These are phyloP conservation scores for Magnaporthiopsis incrustans DNA, from an alignment of 2,329 filamentous ascomycete species.

Conservation along the genomic window DNA sequence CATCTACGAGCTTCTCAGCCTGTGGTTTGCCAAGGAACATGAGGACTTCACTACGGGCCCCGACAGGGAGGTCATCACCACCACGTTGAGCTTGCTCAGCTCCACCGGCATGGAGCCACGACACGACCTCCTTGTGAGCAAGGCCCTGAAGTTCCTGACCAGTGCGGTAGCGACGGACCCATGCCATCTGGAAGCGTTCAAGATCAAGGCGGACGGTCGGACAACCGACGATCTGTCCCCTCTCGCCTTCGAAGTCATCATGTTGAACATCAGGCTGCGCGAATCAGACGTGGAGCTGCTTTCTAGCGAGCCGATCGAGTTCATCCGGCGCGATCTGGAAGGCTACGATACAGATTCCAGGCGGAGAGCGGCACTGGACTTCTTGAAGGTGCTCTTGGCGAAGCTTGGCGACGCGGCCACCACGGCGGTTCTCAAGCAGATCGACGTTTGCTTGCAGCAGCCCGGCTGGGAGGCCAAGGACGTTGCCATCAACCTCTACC, in stretches of 20 bases:
- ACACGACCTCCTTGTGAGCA: conserved; percentile 90
- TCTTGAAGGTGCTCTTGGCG: conserved; percentile 79
- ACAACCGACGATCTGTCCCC: neutral
- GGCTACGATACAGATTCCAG: conserved; percentile 94
- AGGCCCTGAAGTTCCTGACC: conserved; percentile 88
- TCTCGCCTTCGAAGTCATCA: conserved; percentile 50
- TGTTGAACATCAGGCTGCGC: conserved; percentile 85
- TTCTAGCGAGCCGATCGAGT: conserved; percentile 98
- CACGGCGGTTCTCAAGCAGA: conserved; percentile 77
- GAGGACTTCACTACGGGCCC: conserved; percentile 75
- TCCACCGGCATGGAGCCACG: conserved; percentile 80
- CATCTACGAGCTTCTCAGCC: conserved; percentile 82
- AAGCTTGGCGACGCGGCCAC: conserved; percentile 56
- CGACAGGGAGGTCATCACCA: conserved; percentile 71
- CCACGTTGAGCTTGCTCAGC: conserved; percentile 85
- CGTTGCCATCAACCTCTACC: conserved; percentile 93
- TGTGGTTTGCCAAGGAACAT: conserved; percentile 92
- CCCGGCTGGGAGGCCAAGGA: conserved; percentile 96
- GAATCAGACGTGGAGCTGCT: conserved; percentile 95
- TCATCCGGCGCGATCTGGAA: conserved; percentile 89
- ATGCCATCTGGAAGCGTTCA: conserved; percentile 78
- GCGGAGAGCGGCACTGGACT: conserved; percentile 87
- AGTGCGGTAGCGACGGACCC: conserved; percentile 66
- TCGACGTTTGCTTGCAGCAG: conserved; percentile 75
- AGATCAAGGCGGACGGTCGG: conserved; percentile 27